Evolutionary conservation across 768 basidiomycete species (phyloP).

Genomic region (Tephrocybe sp.): DNA sequence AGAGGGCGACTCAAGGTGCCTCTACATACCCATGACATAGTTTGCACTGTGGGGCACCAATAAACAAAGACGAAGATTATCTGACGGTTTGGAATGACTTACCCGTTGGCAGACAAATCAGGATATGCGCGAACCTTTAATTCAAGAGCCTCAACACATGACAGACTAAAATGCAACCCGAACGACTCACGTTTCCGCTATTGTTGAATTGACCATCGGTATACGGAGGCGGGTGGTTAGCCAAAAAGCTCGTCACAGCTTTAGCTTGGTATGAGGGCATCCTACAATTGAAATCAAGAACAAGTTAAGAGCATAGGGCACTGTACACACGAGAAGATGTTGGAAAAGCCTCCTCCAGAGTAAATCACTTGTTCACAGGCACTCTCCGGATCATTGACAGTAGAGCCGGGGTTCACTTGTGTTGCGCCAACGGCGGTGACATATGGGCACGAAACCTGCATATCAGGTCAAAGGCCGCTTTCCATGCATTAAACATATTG

Average conservation of each 20-base stretch:
- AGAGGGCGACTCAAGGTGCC: neutral
- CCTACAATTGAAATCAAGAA: conserved; percentile 17
- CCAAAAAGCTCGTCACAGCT: conserved; percentile 38
- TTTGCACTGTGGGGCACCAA: conserved; percentile 27
- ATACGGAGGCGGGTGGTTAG: conserved; percentile 37
- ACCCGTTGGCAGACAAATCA: conserved; percentile 49
- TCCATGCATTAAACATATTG: neutral
- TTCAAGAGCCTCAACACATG: neutral
- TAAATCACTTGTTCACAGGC: conserved; percentile 46
- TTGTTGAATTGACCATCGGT: conserved; percentile 42
- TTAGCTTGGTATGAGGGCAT: conserved; percentile 43
- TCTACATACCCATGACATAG: conserved; percentile 33
- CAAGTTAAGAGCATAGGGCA: neutral
- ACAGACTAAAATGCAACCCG: neutral
- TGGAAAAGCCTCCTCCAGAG: conserved; percentile 52
- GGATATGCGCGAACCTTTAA: conserved; percentile 44
- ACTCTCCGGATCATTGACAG: conserved; percentile 39
- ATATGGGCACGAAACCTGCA: conserved; percentile 42
- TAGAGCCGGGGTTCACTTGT: conserved; percentile 41
- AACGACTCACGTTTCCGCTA: conserved; percentile 30
- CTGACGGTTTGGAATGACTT: neutral
- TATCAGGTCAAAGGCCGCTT: neutral
- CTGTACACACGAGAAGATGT: conserved; percentile 33
- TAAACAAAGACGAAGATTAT: neutral
- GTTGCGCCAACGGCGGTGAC: conserved; percentile 52